These are phyloP conservation scores for Podospora pseudoanserina DNA, from an alignment of 495 filamentous ascomycete genomes.

Conservation along the genomic window DNA sequence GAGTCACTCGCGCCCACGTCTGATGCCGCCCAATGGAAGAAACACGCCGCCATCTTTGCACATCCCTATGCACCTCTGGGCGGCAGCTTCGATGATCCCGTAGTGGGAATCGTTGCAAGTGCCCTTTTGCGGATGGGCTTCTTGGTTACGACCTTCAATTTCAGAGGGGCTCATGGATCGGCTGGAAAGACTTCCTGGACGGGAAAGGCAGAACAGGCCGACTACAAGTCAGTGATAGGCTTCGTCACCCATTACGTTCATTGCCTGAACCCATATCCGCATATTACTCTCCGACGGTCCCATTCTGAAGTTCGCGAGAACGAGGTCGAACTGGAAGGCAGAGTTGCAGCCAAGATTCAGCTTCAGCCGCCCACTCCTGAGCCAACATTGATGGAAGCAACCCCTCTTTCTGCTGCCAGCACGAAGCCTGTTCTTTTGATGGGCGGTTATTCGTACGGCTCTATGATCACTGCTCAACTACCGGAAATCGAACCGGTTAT, in stretches of 20 bases:
- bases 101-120: conserved; percentile 60
- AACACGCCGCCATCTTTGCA: conserved; percentile 71
- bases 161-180: conserved; percentile 79
- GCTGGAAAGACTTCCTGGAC: conserved; percentile 82
- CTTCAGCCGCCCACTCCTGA: conserved; percentile 14
- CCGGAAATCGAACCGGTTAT: conserved; percentile 59
- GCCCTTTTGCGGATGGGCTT: conserved; percentile 65
- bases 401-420: conserved; percentile 6
- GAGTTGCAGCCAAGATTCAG: conserved; percentile 5
- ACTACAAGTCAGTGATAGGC: conserved; percentile 76
- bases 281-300: neutral
- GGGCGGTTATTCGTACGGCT: conserved; percentile 90
- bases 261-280: conserved; percentile 33
- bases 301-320: neutral
- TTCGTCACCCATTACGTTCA: conserved; percentile 73
- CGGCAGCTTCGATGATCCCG: conserved; percentile 76
- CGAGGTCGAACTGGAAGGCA: neutral
- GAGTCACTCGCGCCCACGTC: conserved; percentile 31
- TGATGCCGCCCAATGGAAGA: conserved; percentile 36
- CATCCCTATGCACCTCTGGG: conserved; percentile 90
- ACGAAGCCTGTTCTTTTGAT: conserved; percentile 50
- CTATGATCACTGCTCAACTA: conserved; percentile 70
- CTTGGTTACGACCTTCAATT: conserved; percentile 88
- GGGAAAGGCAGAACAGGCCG: conserved; percentile 69
- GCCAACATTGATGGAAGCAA: neutral